Conservation (phyloP, 768 basidiomycete genomes). For the Cystobasidium ongulense region DNA sequence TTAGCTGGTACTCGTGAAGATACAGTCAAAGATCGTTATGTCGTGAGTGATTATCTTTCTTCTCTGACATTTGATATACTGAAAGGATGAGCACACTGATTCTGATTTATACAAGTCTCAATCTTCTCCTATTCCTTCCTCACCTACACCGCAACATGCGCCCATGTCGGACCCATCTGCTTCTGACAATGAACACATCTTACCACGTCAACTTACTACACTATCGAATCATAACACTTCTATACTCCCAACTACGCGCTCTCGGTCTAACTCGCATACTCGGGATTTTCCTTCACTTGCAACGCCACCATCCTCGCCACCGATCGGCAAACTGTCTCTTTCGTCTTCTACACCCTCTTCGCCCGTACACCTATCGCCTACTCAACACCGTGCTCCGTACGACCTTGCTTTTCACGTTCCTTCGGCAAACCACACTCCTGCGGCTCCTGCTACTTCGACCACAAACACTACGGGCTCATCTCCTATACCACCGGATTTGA, state of each 20-base stretch:
- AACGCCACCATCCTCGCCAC: neutral
- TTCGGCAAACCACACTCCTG: neutral
- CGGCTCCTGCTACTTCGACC: neutral
- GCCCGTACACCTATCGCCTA: neutral
- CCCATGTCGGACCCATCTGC: neutral
- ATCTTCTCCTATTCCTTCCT: neutral
- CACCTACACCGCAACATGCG: neutral
- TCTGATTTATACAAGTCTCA: constrained; percentile 12
- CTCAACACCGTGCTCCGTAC: neutral
- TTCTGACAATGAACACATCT: neutral
- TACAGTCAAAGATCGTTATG: neutral
- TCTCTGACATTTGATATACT: neutral
- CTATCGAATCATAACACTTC: neutral
- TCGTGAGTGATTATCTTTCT: constrained; percentile 5
- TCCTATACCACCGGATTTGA: too few species aligned
- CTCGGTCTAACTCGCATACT: neutral
- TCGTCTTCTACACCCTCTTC: neutral
- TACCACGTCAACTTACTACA: neutral
- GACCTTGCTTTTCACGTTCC: neutral
- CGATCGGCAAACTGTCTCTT: constrained; percentile 11
- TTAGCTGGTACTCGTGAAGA: constrained; percentile 13
- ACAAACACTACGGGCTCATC: neutral
- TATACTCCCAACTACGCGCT: neutral
- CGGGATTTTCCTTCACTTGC: neutral
- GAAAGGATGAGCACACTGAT: constrained; percentile 15